Evolutionary conservation across 2,329 filamentous ascomycete genomes (phyloP).

Genomic region (Dryadomyces sulphureus): DNA sequence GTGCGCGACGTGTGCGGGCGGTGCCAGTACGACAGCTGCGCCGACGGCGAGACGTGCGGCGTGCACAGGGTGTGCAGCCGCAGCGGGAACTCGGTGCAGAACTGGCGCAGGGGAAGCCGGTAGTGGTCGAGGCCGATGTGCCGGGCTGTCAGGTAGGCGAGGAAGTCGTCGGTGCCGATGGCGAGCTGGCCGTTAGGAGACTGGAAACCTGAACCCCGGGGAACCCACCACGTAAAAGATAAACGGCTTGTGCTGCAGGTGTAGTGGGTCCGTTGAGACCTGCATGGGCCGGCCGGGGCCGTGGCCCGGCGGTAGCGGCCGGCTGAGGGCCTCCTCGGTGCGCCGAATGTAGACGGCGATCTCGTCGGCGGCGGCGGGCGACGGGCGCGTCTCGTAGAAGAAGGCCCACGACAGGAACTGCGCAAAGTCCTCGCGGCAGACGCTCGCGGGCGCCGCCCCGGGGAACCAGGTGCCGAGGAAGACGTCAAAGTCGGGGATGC

Average conservation of each 20-base stretch:
- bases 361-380: background rate
- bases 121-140: background rate
- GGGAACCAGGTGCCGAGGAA: background rate
- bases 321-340: background rate
- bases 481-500: background rate
- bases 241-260: background rate
- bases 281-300: background rate
- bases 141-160: background rate
- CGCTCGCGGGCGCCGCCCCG: background rate
- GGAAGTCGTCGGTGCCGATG: background rate
- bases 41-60: background rate
- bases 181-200: background rate
- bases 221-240: background rate
- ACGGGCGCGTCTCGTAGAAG: background rate
- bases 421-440: background rate
- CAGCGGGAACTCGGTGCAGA: background rate
- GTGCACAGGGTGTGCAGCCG: background rate
- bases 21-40: background rate
- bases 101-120: background rate
- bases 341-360: background rate
- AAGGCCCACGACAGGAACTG: constrained; percentile 1
- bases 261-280: constrained; percentile 1
- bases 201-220: background rate
- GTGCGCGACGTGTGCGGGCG: background rate
- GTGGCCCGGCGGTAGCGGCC: background rate